Evolutionary conservation across 2,329 filamentous ascomycete species (phyloP).

Genomic region (Oidium heveae): DNA sequence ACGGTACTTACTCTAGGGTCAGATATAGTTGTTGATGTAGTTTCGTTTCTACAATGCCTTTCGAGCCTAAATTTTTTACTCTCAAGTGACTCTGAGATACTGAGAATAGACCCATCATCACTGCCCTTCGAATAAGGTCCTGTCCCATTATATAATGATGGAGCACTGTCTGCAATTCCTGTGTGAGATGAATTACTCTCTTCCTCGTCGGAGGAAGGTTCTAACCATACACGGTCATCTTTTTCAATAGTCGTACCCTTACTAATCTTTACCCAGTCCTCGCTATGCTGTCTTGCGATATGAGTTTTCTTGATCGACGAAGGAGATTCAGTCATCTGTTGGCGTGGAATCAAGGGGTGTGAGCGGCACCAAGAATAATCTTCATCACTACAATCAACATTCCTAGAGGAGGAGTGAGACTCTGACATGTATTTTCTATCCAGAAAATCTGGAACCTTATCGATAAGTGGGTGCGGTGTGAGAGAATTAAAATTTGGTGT

Average conservation of each 20-base stretch:
- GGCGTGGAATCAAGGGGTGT: background rate
- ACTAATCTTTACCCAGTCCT: conserved; percentile 12
- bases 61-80: background rate
- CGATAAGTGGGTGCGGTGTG: background rate
- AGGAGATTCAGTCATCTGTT: background rate
- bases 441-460: background rate
- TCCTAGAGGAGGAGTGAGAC: too few relatives aligned
- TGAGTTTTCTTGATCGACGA: background rate
- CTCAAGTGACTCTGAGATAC: background rate
- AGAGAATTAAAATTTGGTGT: background rate
- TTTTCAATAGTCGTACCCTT: conserved; percentile 6
- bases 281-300: conserved; percentile 5
- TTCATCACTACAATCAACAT: background rate
- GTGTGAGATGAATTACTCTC: conserved; percentile 13
- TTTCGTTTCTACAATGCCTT: background rate
- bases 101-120: background rate
- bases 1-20: background rate
- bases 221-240: conserved; percentile 12
- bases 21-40: background rate
- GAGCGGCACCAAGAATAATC: background rate
- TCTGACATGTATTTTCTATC: background rate
- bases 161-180: background rate
- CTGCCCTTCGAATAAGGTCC: background rate
- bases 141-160: too few relatives aligned
- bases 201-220: conserved; percentile 13